Conservation (phyloP, 1,284 basidiomycete species). For the Puccinia polysora region DNA sequence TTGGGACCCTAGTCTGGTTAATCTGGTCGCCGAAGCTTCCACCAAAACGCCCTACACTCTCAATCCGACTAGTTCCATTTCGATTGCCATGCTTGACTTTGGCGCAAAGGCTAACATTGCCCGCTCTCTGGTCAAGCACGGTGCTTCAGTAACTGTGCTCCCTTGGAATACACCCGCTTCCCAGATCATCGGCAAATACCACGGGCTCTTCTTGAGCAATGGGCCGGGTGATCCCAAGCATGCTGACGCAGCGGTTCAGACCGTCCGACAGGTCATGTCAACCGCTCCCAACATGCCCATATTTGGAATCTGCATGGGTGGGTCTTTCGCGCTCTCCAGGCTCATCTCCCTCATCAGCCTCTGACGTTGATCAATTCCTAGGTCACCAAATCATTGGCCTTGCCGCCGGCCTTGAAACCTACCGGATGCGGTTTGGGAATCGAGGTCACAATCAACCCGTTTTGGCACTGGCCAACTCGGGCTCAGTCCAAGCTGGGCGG, state of each 20-base stretch:
- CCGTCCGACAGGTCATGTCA: conserved; percentile 71
- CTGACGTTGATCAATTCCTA: background rate
- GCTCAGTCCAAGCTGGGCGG: conserved; percentile 86
- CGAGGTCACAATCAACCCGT: conserved; percentile 99
- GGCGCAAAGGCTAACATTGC: conserved; percentile 96
- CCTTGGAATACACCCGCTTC: conserved; percentile 99
- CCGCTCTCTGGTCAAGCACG: conserved; percentile 81
- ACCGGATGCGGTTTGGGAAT: conserved; percentile 96
- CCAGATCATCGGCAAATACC: conserved; percentile 76
- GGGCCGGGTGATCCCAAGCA: conserved; percentile 90
- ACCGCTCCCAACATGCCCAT: conserved; percentile 83
- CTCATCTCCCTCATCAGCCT: background rate
- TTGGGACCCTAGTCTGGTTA: conserved; percentile 87
- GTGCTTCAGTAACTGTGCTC: conserved; percentile 85
- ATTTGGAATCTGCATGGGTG: conserved; percentile 98
- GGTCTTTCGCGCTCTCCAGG: background rate
- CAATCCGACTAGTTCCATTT: conserved; percentile 79
- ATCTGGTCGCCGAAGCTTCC: conserved; percentile 88
- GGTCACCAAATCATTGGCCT: conserved; percentile 88
- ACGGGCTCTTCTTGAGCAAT: conserved; percentile 94
- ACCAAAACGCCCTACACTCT: conserved; percentile 78
- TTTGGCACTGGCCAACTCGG: conserved; percentile 79
- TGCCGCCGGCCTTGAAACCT: conserved; percentile 91
- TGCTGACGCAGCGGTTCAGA: conserved; percentile 77
- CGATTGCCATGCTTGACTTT: conserved; percentile 93